These are phyloP conservation scores for Fremontodendron californicum DNA, from an alignment of 345 rosid genomes.

Conservation along the genomic window DNA sequence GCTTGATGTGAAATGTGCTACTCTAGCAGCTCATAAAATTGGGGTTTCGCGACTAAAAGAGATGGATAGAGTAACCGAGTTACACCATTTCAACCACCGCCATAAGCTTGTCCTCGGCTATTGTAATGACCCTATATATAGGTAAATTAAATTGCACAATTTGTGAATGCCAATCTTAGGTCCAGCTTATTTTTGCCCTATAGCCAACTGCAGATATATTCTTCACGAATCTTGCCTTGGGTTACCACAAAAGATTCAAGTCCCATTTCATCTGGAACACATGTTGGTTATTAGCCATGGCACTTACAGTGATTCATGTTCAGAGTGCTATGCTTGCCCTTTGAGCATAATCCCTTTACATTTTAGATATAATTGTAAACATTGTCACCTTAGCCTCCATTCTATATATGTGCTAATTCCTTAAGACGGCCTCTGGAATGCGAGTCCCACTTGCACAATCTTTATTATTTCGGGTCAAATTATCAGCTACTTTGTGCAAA, in stretches of 20 bases:
- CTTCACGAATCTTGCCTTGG: not conserved
- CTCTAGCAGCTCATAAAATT: no score
- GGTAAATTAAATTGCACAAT: not conserved
- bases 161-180: not conserved
- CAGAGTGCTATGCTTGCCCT: not conserved
- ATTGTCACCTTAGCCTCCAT: not conserved
- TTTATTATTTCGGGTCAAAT: not conserved
- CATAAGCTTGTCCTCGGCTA: not conserved
- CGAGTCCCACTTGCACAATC: not conserved
- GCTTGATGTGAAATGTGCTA: no score
- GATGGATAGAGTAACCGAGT: not conserved
- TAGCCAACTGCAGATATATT: not conserved
- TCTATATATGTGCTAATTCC: not conserved
- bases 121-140: not conserved
- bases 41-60: not conserved
- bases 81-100: not conserved
- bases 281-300: not conserved
- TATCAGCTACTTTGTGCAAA: not conserved
- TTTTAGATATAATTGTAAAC: not conserved
- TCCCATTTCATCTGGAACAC: not conserved
- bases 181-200: not conserved
- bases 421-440: not conserved
- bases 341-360: rapidly evolving
- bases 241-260: not conserved
- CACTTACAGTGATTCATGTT: no score